A percentile compares a stretch with the other conserved stretches of the same genome.
These are phyloP conservation scores for Cyberlindnera samutprakarnensis DNA, from an alignment of 805 yeast species.

Conservation along the genomic window DNA sequence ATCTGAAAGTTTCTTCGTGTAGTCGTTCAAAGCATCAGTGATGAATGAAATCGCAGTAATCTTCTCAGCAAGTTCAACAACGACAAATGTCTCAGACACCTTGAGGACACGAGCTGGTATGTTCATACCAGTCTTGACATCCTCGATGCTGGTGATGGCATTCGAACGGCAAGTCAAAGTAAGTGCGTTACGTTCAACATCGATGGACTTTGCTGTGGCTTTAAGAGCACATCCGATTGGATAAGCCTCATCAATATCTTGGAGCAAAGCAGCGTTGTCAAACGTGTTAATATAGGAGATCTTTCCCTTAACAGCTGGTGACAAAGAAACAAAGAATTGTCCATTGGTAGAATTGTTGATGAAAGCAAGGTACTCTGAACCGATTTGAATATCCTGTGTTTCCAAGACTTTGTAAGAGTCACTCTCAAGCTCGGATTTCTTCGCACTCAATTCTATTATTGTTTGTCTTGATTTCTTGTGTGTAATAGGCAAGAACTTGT, in stretches of 20 bases:
- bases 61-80: conserved; percentile 61
- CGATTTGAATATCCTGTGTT: conserved; percentile 38
- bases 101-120: conserved; percentile 58
- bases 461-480: conserved; percentile 47
- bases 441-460: conserved; percentile 58
- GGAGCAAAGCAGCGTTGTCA: conserved; percentile 40
- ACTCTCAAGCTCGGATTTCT: conserved; percentile 32
- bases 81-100: conserved; percentile 49
- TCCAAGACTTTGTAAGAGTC: conserved; percentile 24
- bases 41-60: conserved; percentile 59
- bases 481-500: conserved; percentile 58
- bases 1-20: conserved; percentile 42
- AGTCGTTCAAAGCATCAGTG: conserved; percentile 74
- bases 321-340: conserved; percentile 56
- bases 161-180: conserved; percentile 42
- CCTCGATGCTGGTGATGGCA: conserved; percentile 35
- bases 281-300: conserved; percentile 58
- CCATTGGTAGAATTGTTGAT: conserved; percentile 60
- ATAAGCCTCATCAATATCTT: conserved; percentile 44
- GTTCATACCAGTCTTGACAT: conserved; percentile 44
- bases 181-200: conserved; percentile 43
- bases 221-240: conserved; percentile 70
- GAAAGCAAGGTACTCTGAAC: conserved; percentile 47
- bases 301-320: conserved; percentile 63
- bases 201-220: conserved; percentile 47